A percentile compares a stretch with the other conserved stretches of the same genome.
Evolutionary conservation across 169 alveolate genomes (phyloP).

Genomic region (Plasmodium fragile): DNA sequence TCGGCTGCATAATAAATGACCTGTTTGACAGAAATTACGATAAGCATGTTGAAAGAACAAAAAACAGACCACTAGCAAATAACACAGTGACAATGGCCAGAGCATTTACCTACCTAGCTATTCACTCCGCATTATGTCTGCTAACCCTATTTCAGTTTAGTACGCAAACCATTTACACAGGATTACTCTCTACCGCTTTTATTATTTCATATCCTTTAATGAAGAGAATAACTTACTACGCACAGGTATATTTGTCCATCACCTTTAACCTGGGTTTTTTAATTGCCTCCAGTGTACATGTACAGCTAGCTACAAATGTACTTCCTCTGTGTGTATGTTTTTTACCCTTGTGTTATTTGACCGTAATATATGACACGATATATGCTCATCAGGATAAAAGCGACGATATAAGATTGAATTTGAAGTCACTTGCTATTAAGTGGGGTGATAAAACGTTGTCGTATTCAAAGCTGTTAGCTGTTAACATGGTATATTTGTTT

Average conservation of each 20-base stretch:
- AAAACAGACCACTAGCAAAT: constrained; percentile 94
- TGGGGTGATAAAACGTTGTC: constrained; percentile 83
- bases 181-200: constrained; percentile 77
- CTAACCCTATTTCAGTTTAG: constrained; percentile 38
- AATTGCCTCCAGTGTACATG: constrained; percentile 86
- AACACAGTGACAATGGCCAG: constrained; percentile 86
- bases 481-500: constrained; percentile 31
- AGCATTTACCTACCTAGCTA: constrained; percentile 81
- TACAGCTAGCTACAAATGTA: constrained; percentile 71
- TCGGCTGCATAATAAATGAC: constrained; percentile 90
- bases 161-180: not conserved
- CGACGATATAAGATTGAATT: constrained; percentile 90
- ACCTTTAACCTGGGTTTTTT: constrained; percentile 94
- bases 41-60: constrained; percentile 93
- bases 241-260: constrained; percentile 93
- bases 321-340: constrained; percentile 85
- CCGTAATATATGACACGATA: constrained; percentile 94
- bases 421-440: constrained; percentile 93
- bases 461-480: constrained; percentile 68
- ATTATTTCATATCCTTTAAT: constrained; percentile 91
- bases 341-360: constrained; percentile 88
- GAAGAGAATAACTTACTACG: constrained; percentile 92
- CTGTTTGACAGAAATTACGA: constrained; percentile 85
- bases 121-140: constrained; percentile 30
- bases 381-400: constrained; percentile 95